Percentiles rank a stretch among this genome's conserved stretches.
These are phyloP conservation scores for Seiridium unicorne DNA, from an alignment of 2,329 filamentous ascomycete genomes.

Conservation along the genomic window DNA sequence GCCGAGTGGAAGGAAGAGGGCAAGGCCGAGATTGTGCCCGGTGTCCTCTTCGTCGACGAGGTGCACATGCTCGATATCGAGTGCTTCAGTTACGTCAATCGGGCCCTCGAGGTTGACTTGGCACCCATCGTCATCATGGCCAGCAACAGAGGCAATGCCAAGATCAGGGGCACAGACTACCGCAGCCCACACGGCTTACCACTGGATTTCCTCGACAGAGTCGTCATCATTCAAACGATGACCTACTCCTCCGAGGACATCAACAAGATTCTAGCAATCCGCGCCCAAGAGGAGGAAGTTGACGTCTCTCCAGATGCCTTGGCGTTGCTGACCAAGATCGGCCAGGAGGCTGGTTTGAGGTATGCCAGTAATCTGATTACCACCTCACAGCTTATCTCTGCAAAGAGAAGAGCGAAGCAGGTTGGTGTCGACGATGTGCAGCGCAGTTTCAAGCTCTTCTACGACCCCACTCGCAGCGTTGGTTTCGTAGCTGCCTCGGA, in stretches of 20 bases:
- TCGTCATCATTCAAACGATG: conserved; percentile 94
- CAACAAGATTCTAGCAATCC: conserved; percentile 86
- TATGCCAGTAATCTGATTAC: conserved; percentile 99
- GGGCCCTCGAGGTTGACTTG: conserved; percentile 89
- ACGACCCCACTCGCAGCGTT: conserved; percentile 83
- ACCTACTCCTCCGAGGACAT: conserved; percentile 82
- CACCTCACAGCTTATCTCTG: conserved; percentile 81
- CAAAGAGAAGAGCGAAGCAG: conserved; percentile 82
- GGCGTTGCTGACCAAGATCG: conserved; percentile 92
- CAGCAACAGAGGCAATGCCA: conserved; percentile 88
- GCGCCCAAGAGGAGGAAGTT: conserved; percentile 93
- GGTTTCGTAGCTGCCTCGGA: conserved; percentile 89
- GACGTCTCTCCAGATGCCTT: conserved; percentile 88
- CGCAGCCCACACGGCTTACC: conserved; percentile 90
- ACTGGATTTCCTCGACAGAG: conserved; percentile 91
- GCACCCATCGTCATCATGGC: conserved; percentile 99
- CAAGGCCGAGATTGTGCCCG: conserved; percentile 96
- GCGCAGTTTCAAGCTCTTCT: conserved; percentile 91
- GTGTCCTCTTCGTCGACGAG: conserved; percentile 97
- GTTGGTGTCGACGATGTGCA: conserved; percentile 87
- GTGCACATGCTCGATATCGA: conserved; percentile 99
- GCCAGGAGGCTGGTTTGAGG: conserved; percentile 83
- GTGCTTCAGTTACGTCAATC: conserved; percentile 98
- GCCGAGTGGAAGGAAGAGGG: conserved; percentile 99
- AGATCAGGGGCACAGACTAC: conserved; percentile 92